Evolutionary conservation across 768 basidiomycete species (phyloP).

Genomic region (Termitomyces sp.): DNA sequence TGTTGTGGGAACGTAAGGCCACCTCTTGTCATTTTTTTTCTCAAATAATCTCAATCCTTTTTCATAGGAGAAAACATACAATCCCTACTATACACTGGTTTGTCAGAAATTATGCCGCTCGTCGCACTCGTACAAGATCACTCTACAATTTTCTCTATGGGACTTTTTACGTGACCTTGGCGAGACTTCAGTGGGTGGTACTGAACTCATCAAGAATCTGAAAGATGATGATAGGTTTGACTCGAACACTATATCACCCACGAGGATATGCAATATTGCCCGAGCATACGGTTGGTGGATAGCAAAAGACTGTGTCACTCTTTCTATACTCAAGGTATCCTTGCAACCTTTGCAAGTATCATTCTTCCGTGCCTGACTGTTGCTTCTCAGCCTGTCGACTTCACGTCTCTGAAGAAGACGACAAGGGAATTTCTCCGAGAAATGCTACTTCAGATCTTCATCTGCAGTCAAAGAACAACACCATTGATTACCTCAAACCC

Average conservation of each 20-base stretch:
- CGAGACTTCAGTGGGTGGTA: conserved; percentile 75
- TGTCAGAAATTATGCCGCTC: conserved; percentile 73
- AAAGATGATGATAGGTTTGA: conserved; percentile 44
- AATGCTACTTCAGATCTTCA: conserved; percentile 62
- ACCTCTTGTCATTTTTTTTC: conserved; percentile 1
- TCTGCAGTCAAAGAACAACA: conserved; percentile 68
- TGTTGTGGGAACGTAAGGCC: conserved; percentile 80
- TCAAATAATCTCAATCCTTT: conserved; percentile 4
- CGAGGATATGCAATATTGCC: conserved; percentile 68
- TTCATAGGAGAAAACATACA: conserved; percentile 80
- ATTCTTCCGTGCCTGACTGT: not conserved
- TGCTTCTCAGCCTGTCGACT: conserved; percentile 74
- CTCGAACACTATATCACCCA: conserved; percentile 45
- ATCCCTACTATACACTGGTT: conserved; percentile 93
- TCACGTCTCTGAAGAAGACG: conserved; percentile 62
- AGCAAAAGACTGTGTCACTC: conserved; percentile 69
- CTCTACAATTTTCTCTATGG: conserved; percentile 94
- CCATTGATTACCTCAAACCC: conserved; percentile 45
- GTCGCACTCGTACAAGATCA: conserved; percentile 85
- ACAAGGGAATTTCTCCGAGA: conserved; percentile 64
- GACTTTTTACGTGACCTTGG: conserved; percentile 93
- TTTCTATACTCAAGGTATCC: conserved; percentile 79
- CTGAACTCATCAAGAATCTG: conserved; percentile 67
- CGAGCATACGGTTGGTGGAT: conserved; percentile 91
- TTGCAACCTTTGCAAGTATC: conserved; percentile 1